Evolutionary conservation across 768 basidiomycete species (phyloP).

Genomic region (Boletus reticulatus): DNA sequence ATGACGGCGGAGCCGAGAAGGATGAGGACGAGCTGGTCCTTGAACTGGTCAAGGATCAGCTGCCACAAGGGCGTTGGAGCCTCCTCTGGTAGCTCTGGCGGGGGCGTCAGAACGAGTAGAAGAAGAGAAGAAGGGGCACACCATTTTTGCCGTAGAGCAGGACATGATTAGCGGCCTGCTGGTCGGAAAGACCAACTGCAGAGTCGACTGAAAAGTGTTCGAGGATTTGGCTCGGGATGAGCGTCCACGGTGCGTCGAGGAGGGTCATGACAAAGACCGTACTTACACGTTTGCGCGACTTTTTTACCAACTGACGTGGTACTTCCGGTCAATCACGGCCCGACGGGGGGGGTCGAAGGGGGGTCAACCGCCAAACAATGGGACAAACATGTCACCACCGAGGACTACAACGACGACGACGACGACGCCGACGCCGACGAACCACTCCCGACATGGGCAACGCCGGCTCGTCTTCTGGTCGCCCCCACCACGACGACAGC

Average conservation of each 20-base stretch:
- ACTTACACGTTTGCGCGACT: background rate
- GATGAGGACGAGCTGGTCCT: constrained; percentile 97
- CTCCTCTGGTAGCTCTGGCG: constrained; percentile 86
- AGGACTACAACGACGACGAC: background rate
- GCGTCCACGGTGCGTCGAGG: constrained; percentile 82
- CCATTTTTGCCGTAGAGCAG: constrained; percentile 87
- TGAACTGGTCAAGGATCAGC: constrained; percentile 97
- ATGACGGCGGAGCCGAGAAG: constrained; percentile 91
- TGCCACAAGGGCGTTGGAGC: constrained; percentile 90
- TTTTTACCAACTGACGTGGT: constrained; percentile 6
- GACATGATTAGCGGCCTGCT: constrained; percentile 71
- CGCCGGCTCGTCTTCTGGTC: constrained; percentile 70
- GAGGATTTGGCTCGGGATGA: constrained; percentile 63
- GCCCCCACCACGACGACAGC: constrained; percentile 73
- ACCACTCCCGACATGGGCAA: constrained; percentile 63
- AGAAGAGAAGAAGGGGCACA: constrained; percentile 28
- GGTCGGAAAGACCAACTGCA: constrained; percentile 57
- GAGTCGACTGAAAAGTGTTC: constrained; percentile 70
- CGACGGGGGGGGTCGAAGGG: constrained; percentile 15
- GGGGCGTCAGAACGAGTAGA: background rate
- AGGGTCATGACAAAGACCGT: constrained; percentile 16
- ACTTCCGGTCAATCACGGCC: background rate
- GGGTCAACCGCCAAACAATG: constrained; percentile 21
- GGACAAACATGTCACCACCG: constrained; percentile 15
- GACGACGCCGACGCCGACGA: constrained; percentile 3